Evolutionary conservation across 208 protist genomes (phyloP).

Genomic region (Crithidia fasciculata): DNA sequence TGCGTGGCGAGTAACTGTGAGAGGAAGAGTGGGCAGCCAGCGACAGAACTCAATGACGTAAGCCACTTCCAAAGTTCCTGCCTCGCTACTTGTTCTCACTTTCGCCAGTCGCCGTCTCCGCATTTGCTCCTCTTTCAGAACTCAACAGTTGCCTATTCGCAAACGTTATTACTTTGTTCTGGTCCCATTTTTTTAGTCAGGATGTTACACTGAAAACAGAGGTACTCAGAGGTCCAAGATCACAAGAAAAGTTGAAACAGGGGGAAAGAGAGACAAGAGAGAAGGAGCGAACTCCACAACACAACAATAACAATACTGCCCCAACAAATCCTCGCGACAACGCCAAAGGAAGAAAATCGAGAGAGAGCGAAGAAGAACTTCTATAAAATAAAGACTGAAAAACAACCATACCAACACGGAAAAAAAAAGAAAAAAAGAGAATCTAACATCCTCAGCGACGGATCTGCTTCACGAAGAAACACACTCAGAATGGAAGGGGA

Average conservation of each 20-base stretch:
- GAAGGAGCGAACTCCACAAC: not conserved
- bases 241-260: not conserved
- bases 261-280: not conserved
- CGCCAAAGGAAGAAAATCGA: conserved; percentile 1
- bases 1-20: no score
- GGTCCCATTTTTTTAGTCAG: not conserved
- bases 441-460: not conserved
- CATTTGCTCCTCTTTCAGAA: no score
- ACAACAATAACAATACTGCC: not conserved
- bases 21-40: no score
- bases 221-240: conserved; percentile 2
- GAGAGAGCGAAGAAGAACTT: no score
- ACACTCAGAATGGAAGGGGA: not conserved
- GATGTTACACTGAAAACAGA: conserved; percentile 9
- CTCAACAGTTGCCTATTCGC: no score
- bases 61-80: no score
- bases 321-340: not conserved
- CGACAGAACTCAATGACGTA: no score
- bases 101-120: no score
- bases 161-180: not conserved
- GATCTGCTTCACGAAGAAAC: not conserved
- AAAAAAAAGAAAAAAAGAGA: conserved; percentile 1
- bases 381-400: not conserved
- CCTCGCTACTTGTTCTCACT: no score
- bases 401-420: not conserved